Base-by-base conservation (phyloP, 441 rosid genomes). In the Syzygium malaccense region DNA sequence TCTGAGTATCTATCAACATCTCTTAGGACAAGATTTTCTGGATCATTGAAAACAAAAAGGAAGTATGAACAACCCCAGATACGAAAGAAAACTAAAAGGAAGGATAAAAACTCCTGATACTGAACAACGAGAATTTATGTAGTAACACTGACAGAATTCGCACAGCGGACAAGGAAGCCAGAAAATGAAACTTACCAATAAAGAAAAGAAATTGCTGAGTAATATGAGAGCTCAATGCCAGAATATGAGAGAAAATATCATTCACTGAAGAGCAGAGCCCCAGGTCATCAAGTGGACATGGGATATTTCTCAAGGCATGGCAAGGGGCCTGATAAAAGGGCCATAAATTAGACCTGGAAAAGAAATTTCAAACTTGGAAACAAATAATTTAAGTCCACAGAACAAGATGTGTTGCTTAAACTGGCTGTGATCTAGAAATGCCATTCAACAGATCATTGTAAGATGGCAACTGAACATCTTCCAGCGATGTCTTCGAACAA, bases 111-210 rank as follows among this genome's bases (percentile, higher is more conserved):
- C 86, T 86, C 78, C 79, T 26, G 87, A 75, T 4, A 17, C 83
- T 41, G 83, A 37, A 75, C 51, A 75, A 75, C 26, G 25, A 75
- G 83, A 75, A 41, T 23, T 23, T 23, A 75, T 41, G n/a, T 75
- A 19, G 80, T 41, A 23, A 75, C 25, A 33, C 49, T 5, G 49
- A 37, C 49, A 71, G 49, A 71, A 71, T 33, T 71, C 8, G 8
- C 85, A 53, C 64, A 54, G 51, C 48, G 19, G 28, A 83, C 84
- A 86, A 55, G 28, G 37, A 37, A 49, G 84, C 17, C 86, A 80
- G 37, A 87, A 91, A 51, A 58, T 71, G 75, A 55, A 90, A 91
- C 94, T 94, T 89, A 94, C 96, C 98, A 62, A 93, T 88, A 83
- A 93, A 93, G 88, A 62, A 68, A 89, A 93, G 62, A 45, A 94